Conservation (phyloP, 768 basidiomycete species). For the Naematelia encephala region DNA sequence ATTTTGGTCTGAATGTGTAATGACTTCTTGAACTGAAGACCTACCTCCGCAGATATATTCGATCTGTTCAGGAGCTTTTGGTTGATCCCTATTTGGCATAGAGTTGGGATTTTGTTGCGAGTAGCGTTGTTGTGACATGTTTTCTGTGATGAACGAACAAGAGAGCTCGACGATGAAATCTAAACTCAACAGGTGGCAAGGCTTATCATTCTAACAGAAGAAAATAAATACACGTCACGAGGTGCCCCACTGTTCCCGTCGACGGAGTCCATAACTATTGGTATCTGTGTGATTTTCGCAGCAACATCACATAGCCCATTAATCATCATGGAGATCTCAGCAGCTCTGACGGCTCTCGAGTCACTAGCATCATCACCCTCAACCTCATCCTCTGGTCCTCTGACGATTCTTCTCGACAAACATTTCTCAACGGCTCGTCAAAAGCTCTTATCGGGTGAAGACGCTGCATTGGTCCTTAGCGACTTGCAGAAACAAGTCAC, state of each 20-base stretch:
- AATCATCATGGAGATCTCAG: conserved; percentile 27
- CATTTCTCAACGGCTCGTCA: conserved; percentile 29
- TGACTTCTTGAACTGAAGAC: conserved; percentile 10
- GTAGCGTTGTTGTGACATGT: conserved; percentile 32
- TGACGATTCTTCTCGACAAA: conserved; percentile 34
- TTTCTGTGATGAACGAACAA: conserved; percentile 2
- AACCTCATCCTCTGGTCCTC: conserved; percentile 34
- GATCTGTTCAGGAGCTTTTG: conserved; percentile 31
- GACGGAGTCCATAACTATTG: too few relatives aligned
- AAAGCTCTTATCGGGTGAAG: conserved; percentile 30
- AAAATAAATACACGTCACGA: not conserved
- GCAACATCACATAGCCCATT: not conserved
- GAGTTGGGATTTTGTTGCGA: conserved; percentile 39
- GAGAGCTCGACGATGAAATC: not conserved
- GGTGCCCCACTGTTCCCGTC: not conserved
- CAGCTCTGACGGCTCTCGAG: conserved; percentile 40
- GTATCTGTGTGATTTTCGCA: conserved; percentile 2
- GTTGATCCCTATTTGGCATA: conserved; percentile 25
- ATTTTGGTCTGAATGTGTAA: too few relatives aligned
- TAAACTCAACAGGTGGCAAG: not conserved
- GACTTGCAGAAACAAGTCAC: conserved; percentile 57
- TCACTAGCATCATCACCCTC: conserved; percentile 30
- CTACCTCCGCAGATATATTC: conserved; percentile 44
- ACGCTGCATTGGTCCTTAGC: conserved; percentile 28
- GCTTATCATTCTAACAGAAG: conserved; percentile 1